These are phyloP conservation scores for Aspergillus melleus DNA, from an alignment of 2,329 filamentous ascomycete genomes.

Conservation along the genomic window DNA sequence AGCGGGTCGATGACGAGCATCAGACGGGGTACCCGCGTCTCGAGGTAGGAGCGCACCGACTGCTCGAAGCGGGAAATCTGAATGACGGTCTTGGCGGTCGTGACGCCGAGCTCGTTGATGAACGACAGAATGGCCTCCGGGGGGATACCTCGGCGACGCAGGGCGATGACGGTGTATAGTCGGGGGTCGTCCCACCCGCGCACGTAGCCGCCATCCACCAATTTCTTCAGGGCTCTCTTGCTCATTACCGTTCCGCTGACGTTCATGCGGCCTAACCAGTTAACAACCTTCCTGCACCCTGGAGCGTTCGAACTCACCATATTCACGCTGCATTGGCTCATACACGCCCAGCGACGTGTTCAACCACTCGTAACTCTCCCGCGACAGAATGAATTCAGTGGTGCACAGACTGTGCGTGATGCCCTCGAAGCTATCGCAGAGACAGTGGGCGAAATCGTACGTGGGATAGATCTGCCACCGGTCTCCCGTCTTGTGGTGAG, in stretches of 20 bases:
- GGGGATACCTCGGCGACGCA: constrained; percentile 81
- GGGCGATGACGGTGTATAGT: constrained; percentile 80
- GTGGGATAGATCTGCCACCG: constrained; percentile 94
- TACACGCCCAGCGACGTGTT: constrained; percentile 80
- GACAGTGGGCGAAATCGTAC: constrained; percentile 69
- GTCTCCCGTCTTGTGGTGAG: constrained; percentile 63
- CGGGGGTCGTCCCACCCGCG: constrained; percentile 89
- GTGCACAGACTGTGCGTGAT: constrained; percentile 94
- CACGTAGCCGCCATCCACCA: constrained; percentile 77
- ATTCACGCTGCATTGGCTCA: constrained; percentile 92
- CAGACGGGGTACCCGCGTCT: constrained; percentile 80
- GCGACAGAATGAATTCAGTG: constrained; percentile 81
- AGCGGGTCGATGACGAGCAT: constrained; percentile 89
- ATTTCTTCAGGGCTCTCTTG: constrained; percentile 78
- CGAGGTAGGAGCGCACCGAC: constrained; percentile 79
- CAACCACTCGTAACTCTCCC: constrained; percentile 89
- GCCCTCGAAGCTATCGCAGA: constrained; percentile 88
- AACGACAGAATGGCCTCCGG: constrained; percentile 87
- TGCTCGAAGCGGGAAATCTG: constrained; percentile 82
- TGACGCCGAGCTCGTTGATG: constrained; percentile 87
- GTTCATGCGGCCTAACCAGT: constrained; percentile 57
- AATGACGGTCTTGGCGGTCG: constrained; percentile 76
- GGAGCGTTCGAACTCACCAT: constrained; percentile 43
- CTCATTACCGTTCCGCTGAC: constrained; percentile 82
- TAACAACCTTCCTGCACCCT: not conserved